Conservation (phyloP, 2,329 filamentous ascomycete genomes). For the Leptographium galeiforme region DNA sequence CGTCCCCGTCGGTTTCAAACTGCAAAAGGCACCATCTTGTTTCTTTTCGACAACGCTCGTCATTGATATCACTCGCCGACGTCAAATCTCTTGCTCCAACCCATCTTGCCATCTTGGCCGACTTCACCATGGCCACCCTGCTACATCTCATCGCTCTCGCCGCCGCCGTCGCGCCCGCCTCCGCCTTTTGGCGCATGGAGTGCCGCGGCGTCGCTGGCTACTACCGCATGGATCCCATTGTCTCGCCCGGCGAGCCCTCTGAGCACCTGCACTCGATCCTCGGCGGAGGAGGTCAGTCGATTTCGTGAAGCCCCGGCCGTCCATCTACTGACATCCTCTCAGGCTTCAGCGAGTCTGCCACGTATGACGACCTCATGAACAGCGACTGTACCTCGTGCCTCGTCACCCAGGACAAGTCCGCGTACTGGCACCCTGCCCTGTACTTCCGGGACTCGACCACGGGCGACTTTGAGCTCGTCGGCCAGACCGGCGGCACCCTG, state of each 20-base stretch:
- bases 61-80: no score
- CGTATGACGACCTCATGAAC: slow-evolving; percentile 40
- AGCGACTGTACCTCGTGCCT: slow-evolving; percentile 69
- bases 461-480: slow-evolving; percentile 53
- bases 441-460: slow-evolving; percentile 60
- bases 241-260: slow-evolving; percentile 45
- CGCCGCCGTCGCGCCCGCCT: slow-evolving; percentile 6
- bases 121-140: not conserved
- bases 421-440: slow-evolving; percentile 70
- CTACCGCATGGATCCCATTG: slow-evolving; percentile 64
- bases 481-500: slow-evolving; percentile 70
- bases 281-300: slow-evolving; percentile 58
- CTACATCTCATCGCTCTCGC: slow-evolving; percentile 4
- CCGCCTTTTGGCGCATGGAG: slow-evolving; percentile 81
- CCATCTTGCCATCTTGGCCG: not conserved
- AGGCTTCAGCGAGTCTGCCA: slow-evolving; percentile 53
- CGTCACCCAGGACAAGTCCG: slow-evolving; percentile 71
- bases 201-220: slow-evolving; percentile 59
- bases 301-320: no score
- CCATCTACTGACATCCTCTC: not conserved
- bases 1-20: not conserved
- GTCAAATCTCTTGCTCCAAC: no score
- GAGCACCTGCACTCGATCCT: slow-evolving; percentile 63
- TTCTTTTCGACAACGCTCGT: no score
- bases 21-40: not conserved